Percentiles rank a stretch among this genome's conserved stretches.
These are phyloP conservation scores for Penicillium canescens DNA, from an alignment of 495 filamentous ascomycete species.

Conservation along the genomic window DNA sequence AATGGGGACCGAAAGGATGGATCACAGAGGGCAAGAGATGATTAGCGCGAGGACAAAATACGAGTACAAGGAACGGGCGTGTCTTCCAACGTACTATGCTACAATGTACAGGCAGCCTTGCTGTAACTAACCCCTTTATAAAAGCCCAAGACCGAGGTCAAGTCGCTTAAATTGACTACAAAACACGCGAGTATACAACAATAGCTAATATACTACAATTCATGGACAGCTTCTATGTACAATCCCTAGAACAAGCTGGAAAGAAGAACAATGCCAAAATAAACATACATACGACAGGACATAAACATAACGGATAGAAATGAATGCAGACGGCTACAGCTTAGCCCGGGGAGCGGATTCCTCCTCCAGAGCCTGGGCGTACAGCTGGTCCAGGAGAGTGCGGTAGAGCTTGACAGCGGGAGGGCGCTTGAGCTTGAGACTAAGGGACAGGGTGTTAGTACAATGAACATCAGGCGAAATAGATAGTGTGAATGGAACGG, in stretches of 20 bases:
- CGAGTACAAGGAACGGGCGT: too few species aligned
- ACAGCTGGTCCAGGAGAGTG: conserved; percentile 73
- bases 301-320: conserved; percentile 1
- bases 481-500: not conserved
- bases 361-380: conserved; percentile 65
- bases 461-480: not conserved
- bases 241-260: not conserved
- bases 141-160: too few species aligned
- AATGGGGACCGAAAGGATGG: too few species aligned
- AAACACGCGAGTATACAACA: not conserved
- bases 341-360: conserved; percentile 56
- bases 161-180: too few species aligned
- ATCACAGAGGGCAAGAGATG: too few species aligned
- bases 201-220: conserved; percentile 20
- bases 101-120: too few species aligned
- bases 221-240: conserved; percentile 16
- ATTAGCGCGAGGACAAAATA: too few species aligned
- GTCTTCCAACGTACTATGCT: too few species aligned
- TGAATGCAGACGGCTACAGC: conserved; percentile 26
- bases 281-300: conserved; percentile 2
- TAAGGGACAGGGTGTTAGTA: conserved; percentile 44
- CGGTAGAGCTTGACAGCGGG: conserved; percentile 80
- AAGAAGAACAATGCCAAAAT: conserved; percentile 1
- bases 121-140: too few species aligned
- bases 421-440: conserved; percentile 92